Base-by-base conservation (phyloP, 164 flowering plant genomes). In the Vitis riparia region DNA sequence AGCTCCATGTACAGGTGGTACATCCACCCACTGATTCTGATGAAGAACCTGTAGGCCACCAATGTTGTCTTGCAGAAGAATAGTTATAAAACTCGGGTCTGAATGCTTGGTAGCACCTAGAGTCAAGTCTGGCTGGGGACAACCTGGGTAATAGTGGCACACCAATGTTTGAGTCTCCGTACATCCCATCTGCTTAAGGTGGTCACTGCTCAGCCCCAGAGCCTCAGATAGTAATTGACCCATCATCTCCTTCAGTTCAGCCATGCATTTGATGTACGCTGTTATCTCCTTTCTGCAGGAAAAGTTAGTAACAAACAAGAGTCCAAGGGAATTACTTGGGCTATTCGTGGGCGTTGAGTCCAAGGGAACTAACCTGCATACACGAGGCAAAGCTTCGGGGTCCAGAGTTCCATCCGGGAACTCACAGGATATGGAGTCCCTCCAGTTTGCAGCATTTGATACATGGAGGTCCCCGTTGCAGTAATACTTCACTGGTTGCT, bases 391-490 rank as follows among this genome's bases (percentile, higher is more conserved):
- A 2, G 56, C 62, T 29, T 72, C 69, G 12, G 66, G 55, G 49
- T 79, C 69, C 2, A 72, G 67, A 2, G 70, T 11, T 10, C 78
- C 77, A 11, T 74, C 78, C 1, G 11, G 48, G 69, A 75, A 77
- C 11, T 70, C 61, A 52, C 69, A 77, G 11, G 67, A 37, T 7
- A 76, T 9, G 1, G 79, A 48, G 65, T 76, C 79, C 61, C 80
- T 77, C 75, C 86, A 83, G 48, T 71, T 68, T n/a, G 82, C 84
- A 6, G 75, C 48, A 29, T 75, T 76, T n/a, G 77, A 58, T 0
- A 64, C 53, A 15, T 65, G 60, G 9, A 78, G 75, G 62, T 71
- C 75, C 3, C 76, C 78, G 19, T 80, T 80, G 70, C 72, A 19
- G 65, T 67, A 73, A 47, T 47, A 81, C 55, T 56, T 71, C 1